Conservation (phyloP, 805 yeast genomes). For the Candida pseudofarinosa region DNA sequence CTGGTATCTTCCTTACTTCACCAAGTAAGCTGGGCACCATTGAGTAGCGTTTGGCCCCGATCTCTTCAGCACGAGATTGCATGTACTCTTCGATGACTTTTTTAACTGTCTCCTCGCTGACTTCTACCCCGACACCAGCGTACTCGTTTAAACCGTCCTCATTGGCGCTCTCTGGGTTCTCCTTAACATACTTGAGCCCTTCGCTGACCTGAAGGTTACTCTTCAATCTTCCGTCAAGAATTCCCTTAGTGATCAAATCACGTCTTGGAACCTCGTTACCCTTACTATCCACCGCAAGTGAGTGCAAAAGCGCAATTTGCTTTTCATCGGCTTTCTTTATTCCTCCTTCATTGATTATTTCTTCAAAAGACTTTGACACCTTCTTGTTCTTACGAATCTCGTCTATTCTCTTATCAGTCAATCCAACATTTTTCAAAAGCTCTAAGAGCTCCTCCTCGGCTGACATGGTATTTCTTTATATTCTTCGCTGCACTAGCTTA, state of each 20-base stretch:
- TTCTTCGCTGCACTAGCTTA: not conserved
- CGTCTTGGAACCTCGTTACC: constrained; percentile 51
- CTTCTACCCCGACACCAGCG: constrained; percentile 75
- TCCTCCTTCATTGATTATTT: constrained; percentile 47
- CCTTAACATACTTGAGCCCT: constrained; percentile 69
- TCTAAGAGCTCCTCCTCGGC: constrained; percentile 27
- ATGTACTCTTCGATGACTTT: constrained; percentile 57
- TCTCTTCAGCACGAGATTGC: constrained; percentile 51
- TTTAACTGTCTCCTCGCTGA: constrained; percentile 64
- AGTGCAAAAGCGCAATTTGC: constrained; percentile 64
- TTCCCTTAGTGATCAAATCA: constrained; percentile 52
- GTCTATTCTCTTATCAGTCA: constrained; percentile 66
- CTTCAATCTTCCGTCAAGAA: constrained; percentile 59
- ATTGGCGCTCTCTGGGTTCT: constrained; percentile 41
- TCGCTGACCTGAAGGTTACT: constrained; percentile 74
- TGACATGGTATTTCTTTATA: constrained; percentile 7
- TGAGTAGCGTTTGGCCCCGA: constrained; percentile 72
- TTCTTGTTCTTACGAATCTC: constrained; percentile 85
- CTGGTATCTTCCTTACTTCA: constrained; percentile 66
- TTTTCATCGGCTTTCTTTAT: constrained; percentile 49
- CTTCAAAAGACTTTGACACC: constrained; percentile 65
- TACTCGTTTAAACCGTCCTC: constrained; percentile 52
- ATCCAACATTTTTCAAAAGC: constrained; percentile 51
- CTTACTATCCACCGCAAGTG: constrained; percentile 70
- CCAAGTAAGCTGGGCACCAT: constrained; percentile 74